Conservation (phyloP, 179 eudicot genomes). For the Amaranthus tricolor region DNA sequence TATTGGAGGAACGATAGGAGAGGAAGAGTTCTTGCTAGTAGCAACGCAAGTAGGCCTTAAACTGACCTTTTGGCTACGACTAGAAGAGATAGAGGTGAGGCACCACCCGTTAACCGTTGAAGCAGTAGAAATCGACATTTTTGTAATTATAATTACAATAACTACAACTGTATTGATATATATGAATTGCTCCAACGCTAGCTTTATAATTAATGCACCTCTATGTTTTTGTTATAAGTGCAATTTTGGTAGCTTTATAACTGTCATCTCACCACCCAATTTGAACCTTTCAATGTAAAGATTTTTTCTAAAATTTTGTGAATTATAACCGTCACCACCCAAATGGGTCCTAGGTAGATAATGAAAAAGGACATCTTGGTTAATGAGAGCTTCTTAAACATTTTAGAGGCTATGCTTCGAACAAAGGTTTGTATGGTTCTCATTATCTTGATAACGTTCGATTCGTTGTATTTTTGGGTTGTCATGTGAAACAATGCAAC, state of each 20-base stretch:
- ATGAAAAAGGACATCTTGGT: constrained; percentile 21
- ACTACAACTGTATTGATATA: constrained; percentile 5
- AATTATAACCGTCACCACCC: constrained; percentile 8
- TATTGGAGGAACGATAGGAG: constrained; percentile 43
- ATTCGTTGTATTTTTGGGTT: neutral
- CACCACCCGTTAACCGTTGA: constrained; percentile 36
- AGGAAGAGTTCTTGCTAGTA: constrained; percentile 26
- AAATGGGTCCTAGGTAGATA: constrained; percentile 26
- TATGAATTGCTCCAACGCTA: neutral
- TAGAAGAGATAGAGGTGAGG: constrained; percentile 41
- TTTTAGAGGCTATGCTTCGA: neutral
- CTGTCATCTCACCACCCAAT: neutral
- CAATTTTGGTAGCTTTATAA: neutral
- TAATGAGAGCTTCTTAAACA: constrained; percentile 18
- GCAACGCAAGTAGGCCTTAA: constrained; percentile 51
- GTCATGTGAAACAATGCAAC: neutral
- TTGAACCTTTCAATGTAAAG: constrained; percentile 15
- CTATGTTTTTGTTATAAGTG: neutral
- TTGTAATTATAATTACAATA: constrained; percentile 1
- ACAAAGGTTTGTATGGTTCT: neutral
- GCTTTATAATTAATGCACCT: neutral
- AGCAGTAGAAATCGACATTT: constrained; percentile 53
- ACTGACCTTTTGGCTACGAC: constrained; percentile 21
- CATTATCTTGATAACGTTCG: constrained; percentile 3
- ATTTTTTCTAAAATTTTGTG: neutral